phyloP scores from a whole-genome alignment of 306 rosid genomes.

The Sicyos edulis region DNA sequence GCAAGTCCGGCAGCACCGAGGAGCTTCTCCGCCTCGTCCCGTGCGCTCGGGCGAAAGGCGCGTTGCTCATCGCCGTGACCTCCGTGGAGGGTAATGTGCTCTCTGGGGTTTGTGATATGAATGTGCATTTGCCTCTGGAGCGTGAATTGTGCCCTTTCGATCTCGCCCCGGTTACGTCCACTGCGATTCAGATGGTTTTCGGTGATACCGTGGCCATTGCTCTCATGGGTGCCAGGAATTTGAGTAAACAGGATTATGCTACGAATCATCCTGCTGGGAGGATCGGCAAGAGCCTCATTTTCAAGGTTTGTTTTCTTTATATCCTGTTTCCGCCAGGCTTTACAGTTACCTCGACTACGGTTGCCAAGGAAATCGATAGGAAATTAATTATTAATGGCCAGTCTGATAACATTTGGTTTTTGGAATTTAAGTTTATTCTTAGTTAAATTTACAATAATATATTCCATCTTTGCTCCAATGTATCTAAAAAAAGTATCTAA shows the following conservation, averaged over 20 bases:
- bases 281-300: constrained; percentile 91
- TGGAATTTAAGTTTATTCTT: too few relatives aligned
- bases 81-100: constrained; percentile 53
- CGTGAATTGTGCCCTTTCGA: constrained; percentile 86
- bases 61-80: constrained; percentile 56
- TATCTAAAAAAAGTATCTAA: too few relatives aligned
- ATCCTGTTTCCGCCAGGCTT: too few relatives aligned
- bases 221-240: constrained; percentile 77
- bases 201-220: constrained; percentile 97
- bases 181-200: constrained; percentile 95
- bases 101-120: constrained; percentile 63
- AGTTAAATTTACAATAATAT: too few relatives aligned
- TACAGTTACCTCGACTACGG: too few relatives aligned
- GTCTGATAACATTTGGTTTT: too few relatives aligned
- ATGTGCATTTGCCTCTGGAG: constrained; percentile 79
- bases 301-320: constrained; percentile 61
- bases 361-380: too few relatives aligned
- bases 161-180: constrained; percentile 92
- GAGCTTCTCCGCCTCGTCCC: constrained; percentile 88
- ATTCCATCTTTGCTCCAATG: too few relatives aligned
- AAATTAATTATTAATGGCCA: too few relatives aligned
- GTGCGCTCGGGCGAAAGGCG: constrained; percentile 76
- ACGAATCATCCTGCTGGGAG: constrained; percentile 90
- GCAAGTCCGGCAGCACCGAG: constrained; percentile 86
- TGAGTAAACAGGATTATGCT: constrained; percentile 81